These are phyloP conservation scores for Barbarea vulgaris DNA, from an alignment of 345 rosid genomes.

Conservation along the genomic window DNA sequence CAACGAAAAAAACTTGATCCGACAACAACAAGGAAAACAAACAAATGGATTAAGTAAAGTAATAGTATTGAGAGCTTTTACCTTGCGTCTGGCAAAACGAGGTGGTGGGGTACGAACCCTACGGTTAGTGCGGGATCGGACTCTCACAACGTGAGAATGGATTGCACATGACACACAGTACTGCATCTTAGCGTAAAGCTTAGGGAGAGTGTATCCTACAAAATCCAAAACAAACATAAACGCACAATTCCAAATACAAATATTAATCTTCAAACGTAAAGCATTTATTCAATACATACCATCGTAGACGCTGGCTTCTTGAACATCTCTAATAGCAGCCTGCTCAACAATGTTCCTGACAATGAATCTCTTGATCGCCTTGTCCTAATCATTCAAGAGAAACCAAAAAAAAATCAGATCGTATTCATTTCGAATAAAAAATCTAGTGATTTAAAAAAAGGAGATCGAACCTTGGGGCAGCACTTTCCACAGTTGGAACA, in stretches of 20 bases:
- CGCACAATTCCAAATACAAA: not conserved
- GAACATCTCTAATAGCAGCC: constrained; percentile 91
- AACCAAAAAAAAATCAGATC: not conserved
- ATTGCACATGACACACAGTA: constrained; percentile 94
- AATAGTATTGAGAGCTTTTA: constrained; percentile 23
- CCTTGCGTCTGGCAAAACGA: constrained; percentile 83
- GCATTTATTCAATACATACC: constrained; percentile 36
- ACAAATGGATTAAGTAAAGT: not conserved
- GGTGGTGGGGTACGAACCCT: constrained; percentile 85
- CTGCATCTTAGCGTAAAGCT: constrained; percentile 79
- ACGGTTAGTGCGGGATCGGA: constrained; percentile 73
- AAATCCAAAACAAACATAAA: not conserved
- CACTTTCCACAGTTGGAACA: constrained; percentile 97
- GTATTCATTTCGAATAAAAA: not conserved
- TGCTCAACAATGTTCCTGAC: constrained; percentile 95
- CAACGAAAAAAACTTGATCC: not conserved
- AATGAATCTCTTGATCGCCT: constrained; percentile 81
- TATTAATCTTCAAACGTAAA: not conserved
- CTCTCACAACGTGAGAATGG: constrained; percentile 94
- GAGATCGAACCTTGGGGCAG: constrained; percentile 70
- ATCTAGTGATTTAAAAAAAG: not conserved
- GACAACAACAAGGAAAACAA: not conserved
- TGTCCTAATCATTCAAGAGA: constrained; percentile 47
- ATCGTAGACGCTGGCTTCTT: constrained; percentile 82
- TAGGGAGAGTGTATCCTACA: constrained; percentile 73